Conservation (phyloP, 75 land plant species). For the Pinus taeda region DNA sequence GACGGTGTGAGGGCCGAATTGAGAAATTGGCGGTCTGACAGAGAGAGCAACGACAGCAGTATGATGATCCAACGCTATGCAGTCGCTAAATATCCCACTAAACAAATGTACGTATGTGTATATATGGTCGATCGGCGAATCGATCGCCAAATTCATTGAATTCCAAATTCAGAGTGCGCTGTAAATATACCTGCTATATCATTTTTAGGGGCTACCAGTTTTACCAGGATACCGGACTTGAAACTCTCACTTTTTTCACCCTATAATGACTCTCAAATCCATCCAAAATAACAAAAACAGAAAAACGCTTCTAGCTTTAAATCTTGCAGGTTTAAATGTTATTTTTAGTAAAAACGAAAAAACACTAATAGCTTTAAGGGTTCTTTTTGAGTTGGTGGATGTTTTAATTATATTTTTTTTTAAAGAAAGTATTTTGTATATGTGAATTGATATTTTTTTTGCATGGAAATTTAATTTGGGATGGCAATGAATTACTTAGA, state of each 20-base stretch:
- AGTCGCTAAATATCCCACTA: not conserved
- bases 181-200: not conserved
- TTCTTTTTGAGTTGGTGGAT: too few species aligned
- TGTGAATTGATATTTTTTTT: too few species aligned
- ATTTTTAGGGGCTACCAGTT: not conserved
- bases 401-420: too few species aligned
- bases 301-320: too few species aligned
- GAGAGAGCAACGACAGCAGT: not conserved
- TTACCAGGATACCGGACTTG: not conserved
- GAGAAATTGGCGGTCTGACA: too few species aligned
- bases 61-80: not conserved
- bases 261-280: not conserved
- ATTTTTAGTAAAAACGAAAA: too few species aligned
- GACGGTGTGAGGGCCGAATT: not conserved
- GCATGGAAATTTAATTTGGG: too few species aligned
- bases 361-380: too few species aligned
- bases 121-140: not conserved
- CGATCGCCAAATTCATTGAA: not conserved
- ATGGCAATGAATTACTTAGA: too few species aligned
- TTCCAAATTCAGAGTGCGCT: not conserved
- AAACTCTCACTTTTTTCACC: not conserved
- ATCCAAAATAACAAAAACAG: not conserved
- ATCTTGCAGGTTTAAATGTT: too few species aligned
- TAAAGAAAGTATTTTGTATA: too few species aligned
- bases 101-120: too few species aligned